Conservation (phyloP, 768 basidiomycete species). For the Xerocomellus intermedius region DNA sequence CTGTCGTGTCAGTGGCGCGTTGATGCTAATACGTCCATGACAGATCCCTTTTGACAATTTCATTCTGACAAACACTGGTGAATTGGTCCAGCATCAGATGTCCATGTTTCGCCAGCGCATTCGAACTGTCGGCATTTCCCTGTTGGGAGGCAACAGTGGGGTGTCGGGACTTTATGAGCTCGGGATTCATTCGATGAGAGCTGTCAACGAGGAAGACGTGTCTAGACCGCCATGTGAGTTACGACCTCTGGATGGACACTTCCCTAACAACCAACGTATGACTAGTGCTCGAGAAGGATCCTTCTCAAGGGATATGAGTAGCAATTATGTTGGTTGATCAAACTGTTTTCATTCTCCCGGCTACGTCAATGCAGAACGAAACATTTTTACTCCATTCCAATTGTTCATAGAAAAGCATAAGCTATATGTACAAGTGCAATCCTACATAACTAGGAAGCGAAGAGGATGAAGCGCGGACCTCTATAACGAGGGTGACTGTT, state of each 20-base stretch:
- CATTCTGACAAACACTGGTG: slow-evolving; percentile 70
- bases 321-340: not conserved
- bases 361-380: slow-evolving; percentile 5
- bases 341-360: not conserved
- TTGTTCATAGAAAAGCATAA: slow-evolving; percentile 11
- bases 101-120: slow-evolving; percentile 74
- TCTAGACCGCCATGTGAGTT: slow-evolving; percentile 32
- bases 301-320: slow-evolving; percentile 22
- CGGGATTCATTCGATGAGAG: slow-evolving; percentile 75
- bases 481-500: slow-evolving; percentile 2
- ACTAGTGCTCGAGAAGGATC: slow-evolving; percentile 27
- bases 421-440: slow-evolving; percentile 28
- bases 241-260: not conserved
- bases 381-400: slow-evolving; percentile 1
- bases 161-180: slow-evolving; percentile 77
- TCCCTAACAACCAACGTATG: not conserved
- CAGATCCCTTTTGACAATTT: slow-evolving; percentile 84
- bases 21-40: slow-evolving; percentile 4
- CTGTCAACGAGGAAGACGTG: slow-evolving; percentile 75
- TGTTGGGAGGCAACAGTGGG: slow-evolving; percentile 82
- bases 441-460: slow-evolving; percentile 5
- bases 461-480: slow-evolving; percentile 2
- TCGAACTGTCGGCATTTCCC: slow-evolving; percentile 79
- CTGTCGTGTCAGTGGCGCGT: not conserved
- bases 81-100: slow-evolving; percentile 68